Conservation (phyloP, 2,329 filamentous ascomycete species). For the Cercospora citrullina region DNA sequence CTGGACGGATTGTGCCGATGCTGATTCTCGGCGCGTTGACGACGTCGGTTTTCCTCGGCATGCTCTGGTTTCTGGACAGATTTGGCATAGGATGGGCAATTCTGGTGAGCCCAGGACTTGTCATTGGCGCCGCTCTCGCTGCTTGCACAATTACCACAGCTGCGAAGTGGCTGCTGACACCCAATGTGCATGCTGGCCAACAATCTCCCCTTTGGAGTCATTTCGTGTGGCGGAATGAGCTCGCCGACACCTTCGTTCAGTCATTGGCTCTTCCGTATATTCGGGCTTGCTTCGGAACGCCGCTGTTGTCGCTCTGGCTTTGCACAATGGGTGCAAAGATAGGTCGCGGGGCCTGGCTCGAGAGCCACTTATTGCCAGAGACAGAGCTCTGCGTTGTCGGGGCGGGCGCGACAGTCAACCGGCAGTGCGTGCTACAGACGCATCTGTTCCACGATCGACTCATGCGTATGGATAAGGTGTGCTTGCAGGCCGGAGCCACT, state of each 20-base stretch:
- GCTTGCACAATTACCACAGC: slow-evolving; percentile 11
- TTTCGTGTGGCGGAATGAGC: slow-evolving; percentile 15
- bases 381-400: not conserved
- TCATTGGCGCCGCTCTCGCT: not conserved
- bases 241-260: slow-evolving; percentile 14
- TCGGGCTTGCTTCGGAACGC: slow-evolving; percentile 6
- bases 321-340: slow-evolving; percentile 6
- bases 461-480: slow-evolving; percentile 7
- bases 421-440: slow-evolving; percentile 2
- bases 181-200: slow-evolving; percentile 9
- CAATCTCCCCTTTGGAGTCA: slow-evolving; percentile 14
- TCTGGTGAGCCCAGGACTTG: slow-evolving; percentile 5
- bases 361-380: slow-evolving; percentile 9
- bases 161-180: slow-evolving; percentile 14
- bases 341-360: slow-evolving; percentile 5
- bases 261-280: slow-evolving; percentile 12
- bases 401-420: slow-evolving; percentile 5
- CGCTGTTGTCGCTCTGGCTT: slow-evolving; percentile 7
- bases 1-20: slow-evolving; percentile 1
- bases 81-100: slow-evolving; percentile 12
- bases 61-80: slow-evolving; percentile 1
- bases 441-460: slow-evolving; percentile 10
- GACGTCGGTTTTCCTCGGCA: slow-evolving; percentile 1
- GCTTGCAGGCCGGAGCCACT: slow-evolving; percentile 1
- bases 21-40: slow-evolving; percentile 8